A percentile compares a stretch with the other conserved stretches of the same genome.
phyloP scores from a whole-genome alignment of 257 asterid genomes.

The Nicotiana knightiana region DNA sequence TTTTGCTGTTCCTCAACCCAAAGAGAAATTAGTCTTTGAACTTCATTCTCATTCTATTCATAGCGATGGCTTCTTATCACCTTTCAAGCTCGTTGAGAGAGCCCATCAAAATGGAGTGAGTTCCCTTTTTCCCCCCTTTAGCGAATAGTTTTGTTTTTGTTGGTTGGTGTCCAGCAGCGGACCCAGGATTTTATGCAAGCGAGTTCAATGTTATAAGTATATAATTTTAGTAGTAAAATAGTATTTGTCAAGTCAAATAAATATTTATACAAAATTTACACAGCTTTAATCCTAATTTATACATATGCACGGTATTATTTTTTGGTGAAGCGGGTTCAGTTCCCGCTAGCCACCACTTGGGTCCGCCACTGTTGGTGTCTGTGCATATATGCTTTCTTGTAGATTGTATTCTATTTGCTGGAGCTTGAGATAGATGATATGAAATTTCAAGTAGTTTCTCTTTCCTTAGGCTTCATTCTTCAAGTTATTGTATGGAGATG shows the following conservation, averaged over 20 bases:
- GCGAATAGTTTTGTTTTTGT: not conserved
- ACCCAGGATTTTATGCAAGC: no score
- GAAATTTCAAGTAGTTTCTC: not conserved
- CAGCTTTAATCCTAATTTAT: no score
- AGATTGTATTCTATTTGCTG: not conserved
- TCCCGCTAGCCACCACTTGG: no score
- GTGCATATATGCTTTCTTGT: not conserved
- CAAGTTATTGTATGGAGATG: no score
- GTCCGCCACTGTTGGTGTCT: not conserved
- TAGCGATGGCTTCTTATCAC: conserved; percentile 93
- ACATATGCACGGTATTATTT: no score
- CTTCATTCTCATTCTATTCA: conserved; percentile 78
- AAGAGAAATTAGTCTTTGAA: conserved; percentile 79
- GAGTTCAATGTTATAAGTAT: no score
- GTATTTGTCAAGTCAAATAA: no score
- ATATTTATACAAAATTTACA: no score
- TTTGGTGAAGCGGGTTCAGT: no score
- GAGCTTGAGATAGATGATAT: not conserved
- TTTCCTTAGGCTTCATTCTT: not conserved
- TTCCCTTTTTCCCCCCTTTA: not conserved
- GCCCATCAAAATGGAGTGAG: conserved; percentile 91
- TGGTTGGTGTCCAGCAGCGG: no score
- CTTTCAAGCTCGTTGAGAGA: conserved; percentile 91
- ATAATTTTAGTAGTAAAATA: no score
- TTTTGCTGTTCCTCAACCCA: conserved; percentile 68